Evolutionary conservation across 208 protist genomes (phyloP), one percentile per base, ranked within the genome.

Genomic region (Lotmaria passim): DNA sequence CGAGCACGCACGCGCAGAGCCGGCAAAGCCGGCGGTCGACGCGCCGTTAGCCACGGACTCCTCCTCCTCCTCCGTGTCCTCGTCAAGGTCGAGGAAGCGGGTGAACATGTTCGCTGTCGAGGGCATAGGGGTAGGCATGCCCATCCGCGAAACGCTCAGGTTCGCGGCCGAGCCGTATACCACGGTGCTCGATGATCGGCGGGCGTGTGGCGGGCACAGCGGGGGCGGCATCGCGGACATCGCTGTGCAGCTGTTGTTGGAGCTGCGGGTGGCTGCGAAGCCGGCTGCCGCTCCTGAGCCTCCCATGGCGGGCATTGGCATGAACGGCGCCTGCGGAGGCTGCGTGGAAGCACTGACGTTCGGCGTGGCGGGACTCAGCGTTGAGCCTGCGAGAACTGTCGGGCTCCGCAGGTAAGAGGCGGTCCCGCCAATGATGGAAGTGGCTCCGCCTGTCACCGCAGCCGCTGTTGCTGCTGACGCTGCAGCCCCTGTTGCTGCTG

Each of bases 101-200:
- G 76, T 75, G 61, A 90, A 77, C 82, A 90, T 87, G 77, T 87
- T 90, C 12, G 73, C 69, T 17, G 81, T 86, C 19, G 85, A 90
- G 17, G 85, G 85, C 70, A 87, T 26, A 0, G 85, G 85, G 8
- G 85, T 79, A 7, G 85, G 85, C 81, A 90, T 85, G 8, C 81
- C 85, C 17, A 48, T 38, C 1, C 76, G 75, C 19, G 44, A 31
- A n/a, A 34, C 61, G 4, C 56, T 17, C 10, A 36, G 58, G 50
- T 24, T 33, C 7, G 19, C 31, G 26, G 8, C 47, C 7, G 23
- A 1, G 52, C 61, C 23, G 50, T 60, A 28, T 19, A 39, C 48
- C 23, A 51, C 51, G 38, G 51, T 47, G 31, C 63, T 60, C 11
- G 63, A 26, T 10, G 50, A 59, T 34, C 63, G 63, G 34, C 39